These are phyloP conservation scores for Cercospora berteroae DNA, from an alignment of 2,329 filamentous ascomycete genomes.

Conservation along the genomic window DNA sequence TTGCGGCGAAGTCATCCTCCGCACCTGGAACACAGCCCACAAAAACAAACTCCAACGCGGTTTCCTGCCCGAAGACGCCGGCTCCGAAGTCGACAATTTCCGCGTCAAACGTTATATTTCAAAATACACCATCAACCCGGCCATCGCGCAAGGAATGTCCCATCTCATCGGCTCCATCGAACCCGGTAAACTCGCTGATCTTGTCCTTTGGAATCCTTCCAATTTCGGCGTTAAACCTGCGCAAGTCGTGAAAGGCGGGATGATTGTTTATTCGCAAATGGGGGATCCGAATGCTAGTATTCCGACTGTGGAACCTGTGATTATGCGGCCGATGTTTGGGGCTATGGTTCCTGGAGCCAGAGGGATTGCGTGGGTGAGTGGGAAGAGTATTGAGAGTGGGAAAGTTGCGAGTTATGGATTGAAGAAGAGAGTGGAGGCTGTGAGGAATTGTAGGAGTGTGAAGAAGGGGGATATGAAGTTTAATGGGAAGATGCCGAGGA, in stretches of 20 bases:
- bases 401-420: slow-evolving; percentile 70
- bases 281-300: slow-evolving; percentile 62
- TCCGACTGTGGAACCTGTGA: slow-evolving; percentile 80
- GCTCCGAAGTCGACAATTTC: slow-evolving; percentile 80
- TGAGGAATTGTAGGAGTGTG: slow-evolving; percentile 71
- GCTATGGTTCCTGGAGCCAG: slow-evolving; percentile 55
- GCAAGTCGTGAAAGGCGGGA: slow-evolving; percentile 79
- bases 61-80: slow-evolving; percentile 70
- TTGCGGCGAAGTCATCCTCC: slow-evolving; percentile 86
- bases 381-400: slow-evolving; percentile 66
- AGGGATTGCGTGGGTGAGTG: slow-evolving; percentile 79
- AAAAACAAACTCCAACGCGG: slow-evolving; percentile 93
- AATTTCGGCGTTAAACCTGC: slow-evolving; percentile 86
- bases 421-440: slow-evolving; percentile 75
- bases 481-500: slow-evolving; percentile 78
- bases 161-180: slow-evolving; percentile 86
- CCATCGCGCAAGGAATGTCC: slow-evolving; percentile 83
- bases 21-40: slow-evolving; percentile 96
- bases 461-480: slow-evolving; percentile 87
- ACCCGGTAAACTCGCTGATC: slow-evolving; percentile 82
- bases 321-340: slow-evolving; percentile 84
- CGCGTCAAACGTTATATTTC: slow-evolving; percentile 88
- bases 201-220: slow-evolving; percentile 81
- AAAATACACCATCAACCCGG: slow-evolving; percentile 96
- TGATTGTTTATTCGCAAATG: slow-evolving; percentile 83